Conservation (phyloP, 2,329 filamentous ascomycete species). For the Cladophialophora exuberans region DNA sequence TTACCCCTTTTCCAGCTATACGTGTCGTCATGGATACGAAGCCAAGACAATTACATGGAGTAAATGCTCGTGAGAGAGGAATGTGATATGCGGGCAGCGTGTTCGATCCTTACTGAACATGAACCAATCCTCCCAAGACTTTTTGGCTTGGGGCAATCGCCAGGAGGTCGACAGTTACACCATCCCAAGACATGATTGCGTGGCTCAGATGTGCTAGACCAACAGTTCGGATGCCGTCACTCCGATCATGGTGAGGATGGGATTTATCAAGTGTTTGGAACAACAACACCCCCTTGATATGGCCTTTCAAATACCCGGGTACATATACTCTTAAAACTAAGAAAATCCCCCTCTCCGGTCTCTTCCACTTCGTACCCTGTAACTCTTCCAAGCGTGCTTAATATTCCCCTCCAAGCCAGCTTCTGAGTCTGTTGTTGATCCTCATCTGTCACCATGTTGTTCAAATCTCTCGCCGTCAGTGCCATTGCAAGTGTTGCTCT, state of each 20-base stretch:
- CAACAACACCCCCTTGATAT: background rate
- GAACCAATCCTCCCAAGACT: slow-evolving; percentile 1
- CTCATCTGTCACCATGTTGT: slow-evolving; percentile 30
- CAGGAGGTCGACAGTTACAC: slow-evolving; percentile 2
- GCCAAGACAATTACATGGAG: background rate
- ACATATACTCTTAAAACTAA: background rate
- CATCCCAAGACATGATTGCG: slow-evolving; percentile 1
- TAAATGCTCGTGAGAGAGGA: background rate
- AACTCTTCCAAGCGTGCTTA: background rate
- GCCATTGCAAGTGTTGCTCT: slow-evolving; percentile 30
- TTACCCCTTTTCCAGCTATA: background rate
- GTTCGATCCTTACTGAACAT: background rate
- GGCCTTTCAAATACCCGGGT: slow-evolving; percentile 1
- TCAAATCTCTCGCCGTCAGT: slow-evolving; percentile 30
- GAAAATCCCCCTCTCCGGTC: background rate
- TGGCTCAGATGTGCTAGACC: background rate
- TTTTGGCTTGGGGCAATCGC: background rate
- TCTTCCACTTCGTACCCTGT: background rate
- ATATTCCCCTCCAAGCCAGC: background rate
- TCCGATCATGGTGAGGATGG: slow-evolving; percentile 1
- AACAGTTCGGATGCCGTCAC: background rate
- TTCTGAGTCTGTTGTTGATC: background rate
- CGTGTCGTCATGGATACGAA: background rate
- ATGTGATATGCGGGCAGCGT: background rate
- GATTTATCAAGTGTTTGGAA: background rate